These are phyloP conservation scores for Lactarius pseudohatsudake DNA, from an alignment of 768 basidiomycete genomes.

Conservation along the genomic window DNA sequence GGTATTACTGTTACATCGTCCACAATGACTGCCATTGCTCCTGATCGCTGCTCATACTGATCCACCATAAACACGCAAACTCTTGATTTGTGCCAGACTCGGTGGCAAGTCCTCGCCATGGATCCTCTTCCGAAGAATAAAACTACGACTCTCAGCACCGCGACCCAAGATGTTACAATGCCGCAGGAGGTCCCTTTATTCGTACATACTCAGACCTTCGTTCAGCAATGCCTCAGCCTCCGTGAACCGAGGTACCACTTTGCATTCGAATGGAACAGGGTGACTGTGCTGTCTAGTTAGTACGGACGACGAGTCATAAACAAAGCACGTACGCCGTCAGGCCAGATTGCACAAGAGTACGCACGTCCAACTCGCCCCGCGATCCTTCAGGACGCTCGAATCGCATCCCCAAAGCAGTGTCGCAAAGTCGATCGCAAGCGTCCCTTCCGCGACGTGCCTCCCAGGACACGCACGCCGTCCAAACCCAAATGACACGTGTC, in stretches of 20 bases:
- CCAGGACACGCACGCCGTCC: conserved; percentile 32
- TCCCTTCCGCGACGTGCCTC: conserved; percentile 34
- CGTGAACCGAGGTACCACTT: conserved; percentile 18
- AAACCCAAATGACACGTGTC: conserved; percentile 30
- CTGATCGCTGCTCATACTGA: too few species aligned
- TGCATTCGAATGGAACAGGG: conserved; percentile 23
- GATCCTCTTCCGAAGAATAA: not conserved
- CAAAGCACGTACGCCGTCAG: conserved; percentile 18
- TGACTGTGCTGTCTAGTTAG: conserved; percentile 1
- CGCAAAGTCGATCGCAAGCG: conserved; percentile 36
- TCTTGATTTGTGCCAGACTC: too few species aligned
- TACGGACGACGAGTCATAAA: not conserved
- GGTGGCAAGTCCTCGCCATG: too few species aligned
- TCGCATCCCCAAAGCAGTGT: conserved; percentile 33
- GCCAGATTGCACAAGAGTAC: not conserved
- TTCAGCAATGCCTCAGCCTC: not conserved
- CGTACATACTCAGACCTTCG: not conserved
- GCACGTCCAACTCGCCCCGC: conserved; percentile 4
- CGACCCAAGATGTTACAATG: not conserved
- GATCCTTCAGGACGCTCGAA: conserved; percentile 20
- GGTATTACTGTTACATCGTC: too few species aligned
- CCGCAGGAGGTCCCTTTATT: not conserved
- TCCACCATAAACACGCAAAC: too few species aligned
- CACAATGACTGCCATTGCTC: too few species aligned
- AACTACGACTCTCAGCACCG: not conserved